Base-by-base conservation (phyloP, 257 asterid species). In the Scutellaria barbata region DNA sequence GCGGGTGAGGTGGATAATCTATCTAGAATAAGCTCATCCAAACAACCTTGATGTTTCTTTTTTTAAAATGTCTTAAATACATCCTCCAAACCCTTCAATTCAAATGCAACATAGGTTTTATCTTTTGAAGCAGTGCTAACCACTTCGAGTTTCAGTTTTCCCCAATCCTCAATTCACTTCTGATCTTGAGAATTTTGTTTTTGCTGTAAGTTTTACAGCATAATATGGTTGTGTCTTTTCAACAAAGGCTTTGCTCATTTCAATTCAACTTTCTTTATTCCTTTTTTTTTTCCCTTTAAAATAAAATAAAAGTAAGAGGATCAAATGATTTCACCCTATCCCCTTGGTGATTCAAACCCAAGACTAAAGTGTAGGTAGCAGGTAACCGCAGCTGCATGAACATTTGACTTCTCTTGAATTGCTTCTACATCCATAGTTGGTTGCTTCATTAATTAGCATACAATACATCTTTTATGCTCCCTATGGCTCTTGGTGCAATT, bases 401-500 rank as follows among this genome's bases (percentile, higher is more conserved):
- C 41, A 6, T 35, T 33, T 39, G 39, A 67, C 40, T 48, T 59
- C 14, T 66, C 43, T 57, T 59, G 60, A 40, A 37, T 58, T 57
- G 11, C 74, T 66, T 47, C 39, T 58, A 59, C 25, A 13, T 10
- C 35, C 48, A 57, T 66, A n/a, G 45, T 33, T 53, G 20, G 58
- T 63, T 53, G 40, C 41, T n/a, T 46, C 30, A n/a, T 60, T 6
- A 47, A 22, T 45, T 42, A 56, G 39, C 43, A 48, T 37, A 14
- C 37, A 10, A 45, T 53, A 20, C 22, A 66, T 65, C 41, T 39
- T 53, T 25, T 51, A 17, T 39, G 37, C n/a, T 72, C 41, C 30
- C 53, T 39, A 25, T 73, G 51, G 25, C 50, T 54, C 37, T 67
- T 25, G 72, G 69, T 25, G 35, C 57, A 55, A 13, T 16, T 39